Percentiles rank a stretch among this genome's conserved stretches.
Evolutionary conservation across 2,329 filamentous ascomycete genomes (phyloP).

Genomic region (Cordyceps cicadae): DNA sequence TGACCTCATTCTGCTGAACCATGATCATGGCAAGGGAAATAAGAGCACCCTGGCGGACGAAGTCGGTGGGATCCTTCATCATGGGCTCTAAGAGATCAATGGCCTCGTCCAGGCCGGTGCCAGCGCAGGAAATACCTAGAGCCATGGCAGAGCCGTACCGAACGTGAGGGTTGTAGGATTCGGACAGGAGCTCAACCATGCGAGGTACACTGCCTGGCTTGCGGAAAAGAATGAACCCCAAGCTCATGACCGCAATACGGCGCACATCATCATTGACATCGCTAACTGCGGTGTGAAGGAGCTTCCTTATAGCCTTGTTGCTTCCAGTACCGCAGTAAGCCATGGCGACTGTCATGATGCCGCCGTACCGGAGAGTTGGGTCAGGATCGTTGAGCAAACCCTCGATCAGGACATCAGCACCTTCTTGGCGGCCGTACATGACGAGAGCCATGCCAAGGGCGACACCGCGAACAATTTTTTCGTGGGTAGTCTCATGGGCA

Average conservation of each 20-base stretch:
- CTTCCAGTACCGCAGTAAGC: constrained; percentile 96
- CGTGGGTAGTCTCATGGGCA: constrained; percentile 94
- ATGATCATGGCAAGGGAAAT: constrained; percentile 96
- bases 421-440: constrained; percentile 95
- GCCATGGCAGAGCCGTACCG: constrained; percentile 98
- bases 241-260: constrained; percentile 90
- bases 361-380: constrained; percentile 87
- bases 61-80: constrained; percentile 99
- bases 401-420: constrained; percentile 89
- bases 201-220: constrained; percentile 95
- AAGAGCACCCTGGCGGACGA: constrained; percentile 90
- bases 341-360: constrained; percentile 96
- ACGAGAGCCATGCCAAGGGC: constrained; percentile 96
- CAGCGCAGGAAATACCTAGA: constrained; percentile 93
- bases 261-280: constrained; percentile 98
- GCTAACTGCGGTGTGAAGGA: constrained; percentile 92
- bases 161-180: constrained; percentile 98
- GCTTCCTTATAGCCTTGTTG: constrained; percentile 95
- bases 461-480: constrained; percentile 95
- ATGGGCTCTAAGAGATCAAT: constrained; percentile 96
- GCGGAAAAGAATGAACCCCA: constrained; percentile 96
- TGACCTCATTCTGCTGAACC: constrained; percentile 97
- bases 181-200: constrained; percentile 96
- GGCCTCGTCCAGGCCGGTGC: constrained; percentile 90
- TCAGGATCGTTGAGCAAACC: constrained; percentile 89